A percentile compares a stretch with the other conserved stretches of the same genome.
Conservation (phyloP, 495 filamentous ascomycete species). For the Xylona heveae region DNA sequence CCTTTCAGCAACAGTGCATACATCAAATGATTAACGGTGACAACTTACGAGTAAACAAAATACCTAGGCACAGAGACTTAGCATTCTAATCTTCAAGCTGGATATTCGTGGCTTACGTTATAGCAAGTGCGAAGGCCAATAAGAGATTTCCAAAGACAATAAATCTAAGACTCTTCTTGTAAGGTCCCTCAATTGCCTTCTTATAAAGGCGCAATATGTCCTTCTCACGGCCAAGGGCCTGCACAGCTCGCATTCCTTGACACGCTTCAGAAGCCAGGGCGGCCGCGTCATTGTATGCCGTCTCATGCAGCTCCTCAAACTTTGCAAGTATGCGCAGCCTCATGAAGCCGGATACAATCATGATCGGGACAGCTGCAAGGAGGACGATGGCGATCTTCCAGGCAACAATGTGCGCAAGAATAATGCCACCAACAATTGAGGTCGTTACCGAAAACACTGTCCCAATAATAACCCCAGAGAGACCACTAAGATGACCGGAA, state of each 20-base stretch:
- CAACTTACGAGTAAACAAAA: conserved; percentile 10
- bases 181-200: conserved; percentile 19
- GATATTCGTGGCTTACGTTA: conserved; percentile 19
- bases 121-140: conserved; percentile 15
- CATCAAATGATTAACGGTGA: conserved; percentile 17
- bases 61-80: conserved; percentile 9
- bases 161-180: conserved; percentile 15
- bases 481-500: conserved; percentile 20
- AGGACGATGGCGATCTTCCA: conserved; percentile 41
- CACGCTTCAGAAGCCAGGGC: conserved; percentile 36
- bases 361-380: conserved; percentile 29
- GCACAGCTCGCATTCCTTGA: conserved; percentile 32
- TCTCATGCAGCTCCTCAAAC: conserved; percentile 37
- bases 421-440: conserved; percentile 22
- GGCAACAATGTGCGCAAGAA: conserved; percentile 32
- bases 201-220: conserved; percentile 25
- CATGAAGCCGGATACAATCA: conserved; percentile 33
- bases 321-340: conserved; percentile 26
- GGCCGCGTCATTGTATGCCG: conserved; percentile 30
- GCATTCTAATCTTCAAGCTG: conserved; percentile 11
- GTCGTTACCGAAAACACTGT: conserved; percentile 21
- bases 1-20: no score
- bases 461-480: conserved; percentile 23
- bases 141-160: conserved; percentile 18
- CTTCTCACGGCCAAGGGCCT: conserved; percentile 29